Evolutionary conservation across 139 green algal species (phyloP).

Genomic region (Chlorella sp.): DNA sequence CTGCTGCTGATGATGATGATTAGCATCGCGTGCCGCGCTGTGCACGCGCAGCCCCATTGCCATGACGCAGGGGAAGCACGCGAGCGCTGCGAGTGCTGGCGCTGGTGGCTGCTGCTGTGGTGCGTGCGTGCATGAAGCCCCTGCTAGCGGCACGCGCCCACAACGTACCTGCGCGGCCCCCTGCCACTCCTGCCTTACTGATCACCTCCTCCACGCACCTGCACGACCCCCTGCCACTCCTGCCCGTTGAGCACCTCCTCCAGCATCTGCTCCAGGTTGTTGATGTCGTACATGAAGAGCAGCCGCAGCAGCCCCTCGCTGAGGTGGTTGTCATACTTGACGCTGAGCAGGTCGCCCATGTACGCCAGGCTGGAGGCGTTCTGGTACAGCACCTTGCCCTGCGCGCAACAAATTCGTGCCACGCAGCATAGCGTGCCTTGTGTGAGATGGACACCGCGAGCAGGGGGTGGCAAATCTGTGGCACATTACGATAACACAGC

Average conservation of each 20-base stretch:
- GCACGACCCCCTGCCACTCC: constrained; percentile 38
- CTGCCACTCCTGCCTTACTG: constrained; percentile 32
- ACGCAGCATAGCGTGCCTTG: too few species aligned
- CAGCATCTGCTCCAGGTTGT: constrained; percentile 39
- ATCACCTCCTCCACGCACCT: constrained; percentile 30
- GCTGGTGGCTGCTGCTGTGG: too few species aligned
- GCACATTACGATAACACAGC: too few species aligned
- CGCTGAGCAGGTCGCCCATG: constrained; percentile 31
- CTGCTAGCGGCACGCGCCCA: too few species aligned
- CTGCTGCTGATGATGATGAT: too few species aligned
- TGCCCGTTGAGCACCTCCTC: constrained; percentile 33
- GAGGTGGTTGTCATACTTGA: constrained; percentile 16
- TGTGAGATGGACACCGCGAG: too few species aligned
- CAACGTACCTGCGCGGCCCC: constrained; percentile 23
- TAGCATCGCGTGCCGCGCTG: too few species aligned
- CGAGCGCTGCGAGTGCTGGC: too few species aligned
- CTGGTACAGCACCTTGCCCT: constrained; percentile 37
- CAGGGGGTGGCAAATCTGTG: neutral
- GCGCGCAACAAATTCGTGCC: too few species aligned
- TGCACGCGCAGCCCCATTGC: too few species aligned
- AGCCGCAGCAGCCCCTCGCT: constrained; percentile 10
- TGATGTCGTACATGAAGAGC: constrained; percentile 26
- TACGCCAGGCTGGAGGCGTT: constrained; percentile 39
- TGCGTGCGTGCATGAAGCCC: too few species aligned
- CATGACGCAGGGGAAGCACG: too few species aligned